Base-by-base conservation (phyloP, 23 red algal species). In the Gracilaria domingensis region DNA sequence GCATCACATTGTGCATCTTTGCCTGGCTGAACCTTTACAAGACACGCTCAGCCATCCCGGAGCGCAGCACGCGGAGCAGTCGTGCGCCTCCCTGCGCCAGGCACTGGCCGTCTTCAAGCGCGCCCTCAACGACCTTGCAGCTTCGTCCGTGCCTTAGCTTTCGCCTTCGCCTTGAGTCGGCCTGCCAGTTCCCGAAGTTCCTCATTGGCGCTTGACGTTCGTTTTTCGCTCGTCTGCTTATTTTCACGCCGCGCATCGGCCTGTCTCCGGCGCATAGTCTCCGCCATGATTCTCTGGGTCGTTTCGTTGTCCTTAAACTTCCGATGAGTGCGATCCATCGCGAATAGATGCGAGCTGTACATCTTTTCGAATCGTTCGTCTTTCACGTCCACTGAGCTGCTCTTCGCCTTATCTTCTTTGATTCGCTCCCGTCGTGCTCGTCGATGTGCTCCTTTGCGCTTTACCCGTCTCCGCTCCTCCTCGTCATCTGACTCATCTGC, bases 281-380 rank as follows among this genome's bases (percentile, higher is more conserved):
- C 89, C 26, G 34, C 36, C 55, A 92, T 44, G 32, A 92, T 84
- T 18, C 45, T 54, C 50, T 84, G 42, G 21, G 30, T 83, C 47
- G 89, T 92, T 3, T 92, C 89, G 37, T 92, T 78, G 26, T 76
- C 45, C 40, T 60, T 48, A 69, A 95, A 99, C 65, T 94, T 93
- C 12, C 91, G 85, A 70, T 99, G 86, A 14, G 97, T 99, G 29
- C 94, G 97, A 71, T 99, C 97, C 14, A 99, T 85, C 30, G 94
- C 94, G 77, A 79, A 99, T 59, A 96, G 81, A 88, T 92, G 94
- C n/a, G 94, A 92, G 7, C 34, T 77, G 56, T 89, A 96, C 35
- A 99, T 44, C 57, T 86, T 85, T 13, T 83, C 84, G 87, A 99
- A 99, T 12, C 97, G 97, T 37, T 55, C 39, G 85, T 99, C 97